These are phyloP conservation scores for Prasinococcaceae sp. DNA, from an alignment of 139 green algal species.

Conservation along the genomic window DNA sequence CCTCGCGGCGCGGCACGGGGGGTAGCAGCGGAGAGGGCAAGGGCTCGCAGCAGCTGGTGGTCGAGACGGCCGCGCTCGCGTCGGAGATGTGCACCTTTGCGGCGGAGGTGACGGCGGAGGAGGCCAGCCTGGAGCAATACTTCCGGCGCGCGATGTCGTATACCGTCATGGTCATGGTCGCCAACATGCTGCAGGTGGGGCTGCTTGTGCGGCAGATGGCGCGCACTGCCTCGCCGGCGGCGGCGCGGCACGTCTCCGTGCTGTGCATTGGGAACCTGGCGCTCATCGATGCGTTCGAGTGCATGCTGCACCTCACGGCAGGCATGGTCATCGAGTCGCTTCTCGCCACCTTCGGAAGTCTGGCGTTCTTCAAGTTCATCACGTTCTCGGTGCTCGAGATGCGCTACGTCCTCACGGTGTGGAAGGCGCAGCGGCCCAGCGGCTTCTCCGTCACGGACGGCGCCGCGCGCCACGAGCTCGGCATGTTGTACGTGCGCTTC, in stretches of 20 bases:
- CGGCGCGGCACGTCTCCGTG: constrained; percentile 45
- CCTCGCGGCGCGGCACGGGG: no score
- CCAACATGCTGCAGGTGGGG: constrained; percentile 40
- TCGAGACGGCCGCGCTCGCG: no score
- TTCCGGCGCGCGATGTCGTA: constrained; percentile 62
- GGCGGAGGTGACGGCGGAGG: constrained; percentile 33
- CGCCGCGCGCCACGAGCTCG: constrained; percentile 47
- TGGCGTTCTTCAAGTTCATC: constrained; percentile 63
- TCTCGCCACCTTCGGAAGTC: constrained; percentile 60
- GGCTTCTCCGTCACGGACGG: constrained; percentile 33
- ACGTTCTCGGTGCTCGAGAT: constrained; percentile 84
- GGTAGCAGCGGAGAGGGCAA: no score
- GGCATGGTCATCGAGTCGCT: constrained; percentile 64
- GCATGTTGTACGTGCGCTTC: constrained; percentile 67
- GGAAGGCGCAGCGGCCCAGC: constrained; percentile 41
- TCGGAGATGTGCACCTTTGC: constrained; percentile 36
- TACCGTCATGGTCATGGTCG: constrained; percentile 43
- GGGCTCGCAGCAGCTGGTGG: no score
- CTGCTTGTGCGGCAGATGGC: constrained; percentile 65
- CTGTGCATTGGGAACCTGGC: constrained; percentile 55
- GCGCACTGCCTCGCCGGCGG: constrained; percentile 29
- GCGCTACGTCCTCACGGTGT: constrained; percentile 59
- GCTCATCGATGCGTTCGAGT: constrained; percentile 73
- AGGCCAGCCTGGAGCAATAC: constrained; percentile 44
- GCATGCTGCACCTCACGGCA: constrained; percentile 70